phyloP scores from a whole-genome alignment of 495 filamentous ascomycete species.

The Ascobolus immersus region DNA sequence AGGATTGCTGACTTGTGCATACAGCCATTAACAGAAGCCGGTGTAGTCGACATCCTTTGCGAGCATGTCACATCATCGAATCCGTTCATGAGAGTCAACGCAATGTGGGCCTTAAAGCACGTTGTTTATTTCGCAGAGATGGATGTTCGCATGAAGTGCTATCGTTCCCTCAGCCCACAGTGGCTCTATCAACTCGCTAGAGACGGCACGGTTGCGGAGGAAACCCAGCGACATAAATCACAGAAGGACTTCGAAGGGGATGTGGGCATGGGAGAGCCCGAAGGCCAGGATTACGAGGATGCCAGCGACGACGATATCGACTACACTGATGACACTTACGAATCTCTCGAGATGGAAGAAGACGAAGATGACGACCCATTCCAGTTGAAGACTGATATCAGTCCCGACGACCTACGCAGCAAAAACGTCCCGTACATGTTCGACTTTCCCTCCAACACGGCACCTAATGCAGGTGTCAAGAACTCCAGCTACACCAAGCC shows the following conservation, averaged over 20 bases:
- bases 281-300: constrained; percentile 38
- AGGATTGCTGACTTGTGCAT: no score
- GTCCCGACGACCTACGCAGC: neutral
- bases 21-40: constrained; percentile 48
- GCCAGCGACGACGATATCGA: constrained; percentile 41
- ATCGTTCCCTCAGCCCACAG: constrained; percentile 49
- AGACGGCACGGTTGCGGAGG: constrained; percentile 12
- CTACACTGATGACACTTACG: no score
- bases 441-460: neutral
- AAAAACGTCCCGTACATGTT: neutral
- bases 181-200: constrained; percentile 47
- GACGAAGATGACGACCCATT: constrained; percentile 13
- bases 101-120: constrained; percentile 84
- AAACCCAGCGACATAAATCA: constrained; percentile 17
- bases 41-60: constrained; percentile 54
- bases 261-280: constrained; percentile 14
- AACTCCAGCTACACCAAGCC: neutral
- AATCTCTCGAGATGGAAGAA: constrained; percentile 30
- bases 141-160: constrained; percentile 48
- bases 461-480: neutral
- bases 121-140: constrained; percentile 40
- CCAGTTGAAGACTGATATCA: neutral
- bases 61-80: constrained; percentile 59
- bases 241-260: constrained; percentile 15
- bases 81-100: constrained; percentile 45